Evolutionary conservation across 225 moss, liverwort and hornwort genomes (phyloP).

Genomic region (Pseudisothecium myosuroides): DNA sequence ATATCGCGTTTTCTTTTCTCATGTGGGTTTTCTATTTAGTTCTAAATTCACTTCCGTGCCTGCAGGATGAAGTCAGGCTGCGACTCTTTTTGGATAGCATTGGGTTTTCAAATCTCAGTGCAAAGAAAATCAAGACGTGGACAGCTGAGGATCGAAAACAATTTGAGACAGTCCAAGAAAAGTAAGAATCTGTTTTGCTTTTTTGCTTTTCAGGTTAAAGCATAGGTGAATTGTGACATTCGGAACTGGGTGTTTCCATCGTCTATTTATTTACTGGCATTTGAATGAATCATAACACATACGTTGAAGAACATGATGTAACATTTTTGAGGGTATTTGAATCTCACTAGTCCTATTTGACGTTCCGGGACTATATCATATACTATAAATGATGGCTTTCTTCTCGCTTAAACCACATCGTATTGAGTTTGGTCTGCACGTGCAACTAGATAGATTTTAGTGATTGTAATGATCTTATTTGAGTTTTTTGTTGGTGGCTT

Average conservation of each 20-base stretch:
- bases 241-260: neutral
- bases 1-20: neutral
- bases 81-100: conserved; percentile 95
- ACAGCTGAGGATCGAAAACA: conserved; percentile 93
- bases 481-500: neutral
- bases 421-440: neutral
- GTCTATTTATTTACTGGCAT: neutral
- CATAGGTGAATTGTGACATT: neutral
- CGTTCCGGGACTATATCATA: neutral
- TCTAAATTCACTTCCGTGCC: neutral
- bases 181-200: conserved; percentile 30
- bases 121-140: conserved; percentile 97
- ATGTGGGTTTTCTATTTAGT: neutral
- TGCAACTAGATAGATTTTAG: neutral
- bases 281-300: neutral
- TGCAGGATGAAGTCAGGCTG: conserved; percentile 77
- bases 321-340: neutral
- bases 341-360: neutral
- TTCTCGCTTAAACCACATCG: neutral
- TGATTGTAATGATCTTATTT: neutral
- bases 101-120: conserved; percentile 97
- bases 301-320: neutral
- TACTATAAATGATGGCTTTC: neutral
- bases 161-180: conserved; percentile 96
- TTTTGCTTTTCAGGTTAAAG: neutral